Conservation (phyloP, 306 rosid genomes). For the Quercus dentata region DNA sequence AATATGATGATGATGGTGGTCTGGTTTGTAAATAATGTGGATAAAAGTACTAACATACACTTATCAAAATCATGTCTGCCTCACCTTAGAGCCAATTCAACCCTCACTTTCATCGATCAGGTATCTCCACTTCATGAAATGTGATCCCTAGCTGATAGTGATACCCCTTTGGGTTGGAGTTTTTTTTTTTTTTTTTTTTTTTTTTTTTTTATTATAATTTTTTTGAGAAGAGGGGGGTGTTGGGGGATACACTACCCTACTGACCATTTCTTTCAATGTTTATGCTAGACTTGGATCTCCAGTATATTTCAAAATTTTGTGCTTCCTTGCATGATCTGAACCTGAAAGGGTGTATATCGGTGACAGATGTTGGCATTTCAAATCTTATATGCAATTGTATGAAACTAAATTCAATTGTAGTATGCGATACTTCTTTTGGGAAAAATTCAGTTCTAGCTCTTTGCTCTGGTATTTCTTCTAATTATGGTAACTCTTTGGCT, state of each 20-base stretch:
- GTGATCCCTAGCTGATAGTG: background rate
- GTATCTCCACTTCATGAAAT: background rate
- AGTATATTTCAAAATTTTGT: constrained; percentile 49
- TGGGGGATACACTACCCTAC: background rate
- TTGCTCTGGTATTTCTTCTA: constrained; percentile 44
- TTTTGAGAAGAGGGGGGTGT: background rate
- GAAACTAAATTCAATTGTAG: constrained; percentile 56
- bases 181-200: background rate
- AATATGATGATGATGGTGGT: too few species aligned
- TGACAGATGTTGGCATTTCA: constrained; percentile 71
- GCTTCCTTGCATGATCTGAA: constrained; percentile 57
- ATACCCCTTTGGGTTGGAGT: background rate
- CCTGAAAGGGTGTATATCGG: constrained; percentile 64
- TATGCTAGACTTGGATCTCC: constrained; percentile 59
- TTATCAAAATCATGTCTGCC: too few species aligned
- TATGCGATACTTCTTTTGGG: constrained; percentile 73
- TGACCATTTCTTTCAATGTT: constrained; percentile 5
- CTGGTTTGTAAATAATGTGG: too few species aligned
- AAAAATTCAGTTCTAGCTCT: constrained; percentile 60
- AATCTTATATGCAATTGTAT: constrained; percentile 40
- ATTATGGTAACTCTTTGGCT: constrained; percentile 18
- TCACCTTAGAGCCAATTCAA: too few species aligned
- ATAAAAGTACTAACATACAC: too few species aligned
- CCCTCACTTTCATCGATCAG: too few species aligned
- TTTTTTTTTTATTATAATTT: background rate